Evolutionary conservation across 1,139 yeast genomes (phyloP).

Genomic region (Scheffersomyces titani): DNA sequence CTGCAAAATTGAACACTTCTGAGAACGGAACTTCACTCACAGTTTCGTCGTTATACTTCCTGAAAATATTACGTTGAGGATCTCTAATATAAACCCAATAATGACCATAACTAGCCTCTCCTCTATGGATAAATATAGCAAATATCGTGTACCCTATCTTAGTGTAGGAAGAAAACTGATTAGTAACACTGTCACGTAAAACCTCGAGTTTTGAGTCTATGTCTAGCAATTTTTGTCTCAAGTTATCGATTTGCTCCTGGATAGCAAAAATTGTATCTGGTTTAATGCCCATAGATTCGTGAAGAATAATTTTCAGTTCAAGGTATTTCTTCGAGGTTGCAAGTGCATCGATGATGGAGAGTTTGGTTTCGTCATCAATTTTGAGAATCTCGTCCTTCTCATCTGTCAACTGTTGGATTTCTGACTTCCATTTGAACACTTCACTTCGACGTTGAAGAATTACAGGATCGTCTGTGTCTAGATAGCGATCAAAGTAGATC

Average conservation of each 20-base stretch:
- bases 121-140: slow-evolving; percentile 92
- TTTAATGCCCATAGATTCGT: slow-evolving; percentile 26
- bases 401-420: slow-evolving; percentile 45
- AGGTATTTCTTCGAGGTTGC: slow-evolving; percentile 59
- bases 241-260: slow-evolving; percentile 30
- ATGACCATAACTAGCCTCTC: slow-evolving; percentile 95
- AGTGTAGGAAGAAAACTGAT: slow-evolving; percentile 62
- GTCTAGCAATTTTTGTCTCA: slow-evolving; percentile 37
- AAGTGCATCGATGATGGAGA: slow-evolving; percentile 50
- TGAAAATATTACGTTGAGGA: slow-evolving; percentile 61
- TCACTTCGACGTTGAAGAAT: slow-evolving; percentile 57
- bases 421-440: slow-evolving; percentile 64
- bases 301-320: slow-evolving; percentile 25
- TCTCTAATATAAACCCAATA: slow-evolving; percentile 94
- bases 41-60: slow-evolving; percentile 91
- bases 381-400: slow-evolving; percentile 43
- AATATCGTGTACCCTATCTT: slow-evolving; percentile 77
- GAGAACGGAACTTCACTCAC: slow-evolving; percentile 75
- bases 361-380: slow-evolving; percentile 49
- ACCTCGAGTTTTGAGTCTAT: slow-evolving; percentile 40
- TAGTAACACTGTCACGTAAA: slow-evolving; percentile 50
- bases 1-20: slow-evolving; percentile 75
- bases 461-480: slow-evolving; percentile 67
- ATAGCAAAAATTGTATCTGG: slow-evolving; percentile 40
- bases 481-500: slow-evolving; percentile 82